Base-by-base conservation (phyloP, 2,329 filamentous ascomycete genomes). In the Fusarium clavum region DNA sequence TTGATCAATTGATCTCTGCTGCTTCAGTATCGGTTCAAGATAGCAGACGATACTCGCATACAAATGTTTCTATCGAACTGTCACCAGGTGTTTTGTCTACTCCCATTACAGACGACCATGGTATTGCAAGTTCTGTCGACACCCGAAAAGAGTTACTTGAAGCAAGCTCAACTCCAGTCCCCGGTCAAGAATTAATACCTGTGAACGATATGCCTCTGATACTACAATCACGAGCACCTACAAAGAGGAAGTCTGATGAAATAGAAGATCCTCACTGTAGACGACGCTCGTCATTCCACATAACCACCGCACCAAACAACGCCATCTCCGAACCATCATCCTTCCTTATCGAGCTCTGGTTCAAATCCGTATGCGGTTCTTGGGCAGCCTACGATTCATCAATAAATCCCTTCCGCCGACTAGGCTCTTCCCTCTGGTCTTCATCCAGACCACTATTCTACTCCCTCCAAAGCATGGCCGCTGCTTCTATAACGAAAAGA, bases 361-460 rank as follows among this genome's bases (percentile, higher is more conserved):
- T 72, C 55, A 70, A 72, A 11, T 72, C 70, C 1, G 70, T 72
- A 2, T 72, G 70, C 34, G 64, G 70, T 5, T 62, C 67, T 7
- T 72, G 70, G 70, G 70, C 70, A 45, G 70, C 70, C 9, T 73
- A 73, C 20, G 70, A 73, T 29, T 73, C 70, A 1, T 70, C 70
- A 0, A 46, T 38, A 11, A 73, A 73, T 29, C 70, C 70, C 0
- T 73, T 73, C 11, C 70, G 70, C 12, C 54, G 41, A 2, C 40
- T 73, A 0, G 68, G 67, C 0, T 73, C 70, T 0, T 73, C 67
- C 0, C 32, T 73, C 3, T 73, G 70, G 70, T 38, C 55, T 0
- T 69, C 67, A 1, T 73, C 70, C 0, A 18, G 59, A 0, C 67
- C 59, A 18, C 40, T 73, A 0, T 73, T 73, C 24, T 73, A 73